Conservation (phyloP, 148 eudicot genomes). For the Limonium bicolor region DNA sequence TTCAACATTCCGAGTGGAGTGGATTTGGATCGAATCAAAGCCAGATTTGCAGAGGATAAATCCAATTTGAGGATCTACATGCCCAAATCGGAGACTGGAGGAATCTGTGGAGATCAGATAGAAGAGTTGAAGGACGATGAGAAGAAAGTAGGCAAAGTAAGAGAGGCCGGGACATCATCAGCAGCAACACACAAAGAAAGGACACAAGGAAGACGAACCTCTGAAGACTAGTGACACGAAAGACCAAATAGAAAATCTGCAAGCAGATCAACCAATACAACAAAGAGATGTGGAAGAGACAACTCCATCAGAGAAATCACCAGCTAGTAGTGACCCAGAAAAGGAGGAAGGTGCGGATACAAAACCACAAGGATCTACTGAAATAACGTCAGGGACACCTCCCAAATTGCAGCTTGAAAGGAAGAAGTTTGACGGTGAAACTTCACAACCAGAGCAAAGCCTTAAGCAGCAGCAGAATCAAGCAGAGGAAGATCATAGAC, state of each 20-base stretch:
- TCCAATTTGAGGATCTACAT: slow-evolving; percentile 40
- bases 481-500: too few species aligned
- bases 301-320: not conserved
- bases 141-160: not conserved
- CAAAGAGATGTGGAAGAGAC: not conserved
- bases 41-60: slow-evolving; percentile 35
- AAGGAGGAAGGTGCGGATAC: too few species aligned
- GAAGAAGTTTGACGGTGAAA: too few species aligned
- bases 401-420: too few species aligned
- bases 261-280: not conserved
- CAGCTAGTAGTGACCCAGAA: not conserved
- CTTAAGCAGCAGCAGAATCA: too few species aligned
- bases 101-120: slow-evolving; percentile 25
- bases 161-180: slow-evolving; percentile 1
- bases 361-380: too few species aligned
- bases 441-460: too few species aligned
- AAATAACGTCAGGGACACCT: too few species aligned
- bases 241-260: not conserved
- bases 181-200: not conserved
- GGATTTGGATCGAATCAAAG: slow-evolving; percentile 38
- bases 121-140: slow-evolving; percentile 29
- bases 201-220: not conserved
- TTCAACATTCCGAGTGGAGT: slow-evolving; percentile 55
- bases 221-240: slow-evolving; percentile 4
- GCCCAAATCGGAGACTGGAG: slow-evolving; percentile 55